Percentiles rank a stretch among this genome's conserved stretches.
Conservation (phyloP, 1,139 yeast species). For the Blastobotrys buckinghamii region DNA sequence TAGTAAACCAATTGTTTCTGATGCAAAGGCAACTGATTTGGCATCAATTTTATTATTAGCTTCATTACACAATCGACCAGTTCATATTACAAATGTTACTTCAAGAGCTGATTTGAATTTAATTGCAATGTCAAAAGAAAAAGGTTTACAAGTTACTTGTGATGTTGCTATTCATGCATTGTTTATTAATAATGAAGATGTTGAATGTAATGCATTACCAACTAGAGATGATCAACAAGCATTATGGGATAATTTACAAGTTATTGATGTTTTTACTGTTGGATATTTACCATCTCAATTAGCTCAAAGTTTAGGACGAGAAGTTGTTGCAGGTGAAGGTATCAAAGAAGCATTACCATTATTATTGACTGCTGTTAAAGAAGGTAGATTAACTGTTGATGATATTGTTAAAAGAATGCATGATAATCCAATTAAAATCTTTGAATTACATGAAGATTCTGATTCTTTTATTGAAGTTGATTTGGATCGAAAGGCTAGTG, state of each 20-base stretch:
- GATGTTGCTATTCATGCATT: constrained; percentile 81
- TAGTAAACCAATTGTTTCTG: constrained; percentile 80
- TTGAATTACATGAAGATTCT: constrained; percentile 77
- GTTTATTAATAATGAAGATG: constrained; percentile 68
- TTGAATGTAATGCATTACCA: constrained; percentile 67
- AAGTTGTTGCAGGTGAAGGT: constrained; percentile 67
- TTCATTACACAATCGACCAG: constrained; percentile 75
- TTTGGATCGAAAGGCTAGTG: constrained; percentile 53
- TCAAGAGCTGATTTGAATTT: constrained; percentile 77
- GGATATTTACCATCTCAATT: constrained; percentile 74
- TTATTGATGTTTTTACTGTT: constrained; percentile 81
- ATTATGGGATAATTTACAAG: constrained; percentile 69
- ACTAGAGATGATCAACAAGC: constrained; percentile 72
- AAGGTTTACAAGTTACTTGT: constrained; percentile 78
- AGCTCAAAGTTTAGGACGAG: constrained; percentile 58
- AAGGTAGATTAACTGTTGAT: constrained; percentile 62
- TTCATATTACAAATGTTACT: constrained; percentile 85
- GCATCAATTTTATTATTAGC: constrained; percentile 90
- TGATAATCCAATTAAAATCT: constrained; percentile 75
- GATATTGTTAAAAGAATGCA: constrained; percentile 73
- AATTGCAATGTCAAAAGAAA: constrained; percentile 79
- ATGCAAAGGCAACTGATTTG: constrained; percentile 85
- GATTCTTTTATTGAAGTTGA: constrained; percentile 73
- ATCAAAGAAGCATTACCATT: constrained; percentile 76
- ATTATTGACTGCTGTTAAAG: constrained; percentile 72